Evolutionary conservation across 495 filamentous ascomycete species (phyloP).

Genomic region (Daldinia decipiens): DNA sequence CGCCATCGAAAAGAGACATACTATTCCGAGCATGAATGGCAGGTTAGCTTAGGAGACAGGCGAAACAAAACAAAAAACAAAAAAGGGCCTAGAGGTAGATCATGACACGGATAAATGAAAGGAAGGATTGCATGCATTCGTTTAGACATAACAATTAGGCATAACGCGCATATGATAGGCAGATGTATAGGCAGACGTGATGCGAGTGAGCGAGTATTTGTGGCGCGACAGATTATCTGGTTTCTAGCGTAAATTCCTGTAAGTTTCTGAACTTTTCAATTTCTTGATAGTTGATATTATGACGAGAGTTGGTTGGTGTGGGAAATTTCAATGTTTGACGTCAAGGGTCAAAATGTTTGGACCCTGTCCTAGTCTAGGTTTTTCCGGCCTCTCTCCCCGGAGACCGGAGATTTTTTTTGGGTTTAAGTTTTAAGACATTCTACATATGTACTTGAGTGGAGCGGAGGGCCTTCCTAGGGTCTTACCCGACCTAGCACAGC

Average conservation of each 20-base stretch:
- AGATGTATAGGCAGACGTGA: neutral
- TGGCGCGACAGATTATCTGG: conserved; percentile 7
- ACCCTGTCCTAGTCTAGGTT: conserved; percentile 6
- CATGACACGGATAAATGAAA: conserved; percentile 16
- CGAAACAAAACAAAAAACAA: neutral
- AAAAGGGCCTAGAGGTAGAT: neutral
- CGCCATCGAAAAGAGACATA: neutral
- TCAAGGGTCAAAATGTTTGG: conserved; percentile 26
- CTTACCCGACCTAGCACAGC: conserved; percentile 23
- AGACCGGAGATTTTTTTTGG: conserved; percentile 27
- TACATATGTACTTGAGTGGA: neutral
- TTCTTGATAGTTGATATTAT: neutral
- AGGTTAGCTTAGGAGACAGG: neutral
- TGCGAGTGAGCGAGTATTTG: conserved; percentile 16
- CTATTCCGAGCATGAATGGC: neutral
- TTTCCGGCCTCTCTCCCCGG: conserved; percentile 11
- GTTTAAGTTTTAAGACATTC: conserved; percentile 4
- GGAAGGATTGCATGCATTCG: conserved; percentile 22
- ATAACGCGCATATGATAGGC: conserved; percentile 14
- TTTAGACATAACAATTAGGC: neutral
- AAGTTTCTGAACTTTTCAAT: neutral
- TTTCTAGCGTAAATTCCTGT: neutral
- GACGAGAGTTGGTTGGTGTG: conserved; percentile 28
- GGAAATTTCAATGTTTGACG: conserved; percentile 25
- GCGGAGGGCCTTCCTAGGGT: neutral